Percentiles rank a stretch among this genome's conserved stretches.
These are phyloP conservation scores for Trametes sp. DNA, from an alignment of 1,284 basidiomycete genomes.

Conservation along the genomic window DNA sequence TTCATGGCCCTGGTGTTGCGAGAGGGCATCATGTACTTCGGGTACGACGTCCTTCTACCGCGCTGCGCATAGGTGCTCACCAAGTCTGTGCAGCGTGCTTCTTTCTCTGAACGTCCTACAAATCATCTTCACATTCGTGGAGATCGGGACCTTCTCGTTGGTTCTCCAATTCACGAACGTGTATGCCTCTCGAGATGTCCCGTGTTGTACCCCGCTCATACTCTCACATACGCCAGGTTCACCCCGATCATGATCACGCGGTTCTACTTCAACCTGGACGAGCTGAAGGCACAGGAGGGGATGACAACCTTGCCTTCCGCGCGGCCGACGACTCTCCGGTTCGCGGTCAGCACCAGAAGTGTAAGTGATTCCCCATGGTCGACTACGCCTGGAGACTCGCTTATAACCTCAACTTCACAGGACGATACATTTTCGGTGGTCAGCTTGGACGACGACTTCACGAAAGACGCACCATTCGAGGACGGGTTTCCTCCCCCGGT, in stretches of 20 bases:
- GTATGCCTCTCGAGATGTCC: slow-evolving; percentile 7
- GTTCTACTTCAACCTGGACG: slow-evolving; percentile 25
- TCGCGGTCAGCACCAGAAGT: not conserved
- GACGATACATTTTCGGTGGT: not conserved
- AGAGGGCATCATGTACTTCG: slow-evolving; percentile 29
- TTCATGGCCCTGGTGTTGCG: slow-evolving; percentile 25
- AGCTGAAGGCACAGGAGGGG: not conserved
- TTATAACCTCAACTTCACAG: not conserved
- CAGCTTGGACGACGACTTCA: not conserved
- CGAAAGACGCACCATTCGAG: not conserved
- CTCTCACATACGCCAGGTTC: slow-evolving; percentile 2
- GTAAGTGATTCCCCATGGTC: not conserved
- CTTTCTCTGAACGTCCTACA: slow-evolving; percentile 25
- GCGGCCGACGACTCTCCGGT: slow-evolving; percentile 5
- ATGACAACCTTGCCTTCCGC: slow-evolving; percentile 8
- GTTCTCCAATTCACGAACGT: slow-evolving; percentile 24
- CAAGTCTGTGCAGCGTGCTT: slow-evolving; percentile 17
- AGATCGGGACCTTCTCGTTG: slow-evolving; percentile 9
- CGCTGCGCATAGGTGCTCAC: too few species aligned
- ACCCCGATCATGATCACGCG: slow-evolving; percentile 27
- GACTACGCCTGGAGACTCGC: not conserved
- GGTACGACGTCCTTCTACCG: slow-evolving; percentile 4
- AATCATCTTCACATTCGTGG: slow-evolving; percentile 20
- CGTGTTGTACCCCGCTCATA: not conserved
- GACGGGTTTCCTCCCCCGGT: not conserved